Evolutionary conservation across 1,139 yeast species (phyloP), one percentile per base, ranked within the genome.

Genomic region (Lodderomyces elongisporus): DNA sequence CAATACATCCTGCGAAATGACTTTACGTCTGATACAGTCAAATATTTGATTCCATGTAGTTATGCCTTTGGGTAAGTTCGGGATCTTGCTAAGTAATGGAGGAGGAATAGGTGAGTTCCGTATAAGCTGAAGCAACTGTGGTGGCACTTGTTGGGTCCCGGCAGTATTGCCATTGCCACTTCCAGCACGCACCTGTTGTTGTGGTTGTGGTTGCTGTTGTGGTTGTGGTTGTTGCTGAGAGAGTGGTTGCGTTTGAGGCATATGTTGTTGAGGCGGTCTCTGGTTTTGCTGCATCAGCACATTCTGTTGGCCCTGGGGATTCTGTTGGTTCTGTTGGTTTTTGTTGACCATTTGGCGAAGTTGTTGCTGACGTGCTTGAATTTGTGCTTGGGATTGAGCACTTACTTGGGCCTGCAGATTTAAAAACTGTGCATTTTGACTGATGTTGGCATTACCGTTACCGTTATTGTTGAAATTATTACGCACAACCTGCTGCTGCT

Each of bases 41-140:
- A 83, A 79, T 17, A 88, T 77, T 52, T 82, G 89, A 27, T 77
- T 74, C 95, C 95, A 87, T 4, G 95, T 85, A 43, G 74, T 79
- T 25, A 80, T 80, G 34, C 79, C 83, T n/a, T 82, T 79, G 0
- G 96, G 96, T 23, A 88, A 63, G 30, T 77, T 79, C 9, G 96
- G 95, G 33, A 88, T 76, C 48, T 76, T 76, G 33, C 73, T 68
- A 30, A 88, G 60, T 27, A 88, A 56, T 5, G 79, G 77, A n/a
- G 74, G 77, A 1, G 96, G 96, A 34, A 88, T 85, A 3, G 84
- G 85, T 3, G 75, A 62, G 31, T 74, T 75, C 28, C 69, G 44
- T 36, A 68, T 62, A 51, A 63, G 51, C 32, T 56, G 57, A 31
- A 38, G 44, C 13, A 41, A 32, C 34, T 61, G 69, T 12, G 40